Evolutionary conservation across 352 stramenopile species (phyloP).

Genomic region (Pythium sukuiense): DNA sequence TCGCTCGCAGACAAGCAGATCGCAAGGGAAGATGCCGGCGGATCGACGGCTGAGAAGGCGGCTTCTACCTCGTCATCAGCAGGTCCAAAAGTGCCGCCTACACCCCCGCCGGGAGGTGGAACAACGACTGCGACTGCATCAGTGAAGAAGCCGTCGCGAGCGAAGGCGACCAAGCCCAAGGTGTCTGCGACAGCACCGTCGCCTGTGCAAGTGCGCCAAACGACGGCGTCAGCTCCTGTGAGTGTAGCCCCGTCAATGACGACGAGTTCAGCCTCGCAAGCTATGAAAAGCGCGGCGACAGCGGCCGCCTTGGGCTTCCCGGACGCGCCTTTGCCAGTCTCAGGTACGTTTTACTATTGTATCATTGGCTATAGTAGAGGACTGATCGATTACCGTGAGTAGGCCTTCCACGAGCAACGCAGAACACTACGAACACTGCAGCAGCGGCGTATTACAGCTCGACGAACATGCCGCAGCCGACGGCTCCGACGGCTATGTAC

Average conservation of each 20-base stretch:
- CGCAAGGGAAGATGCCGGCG: constrained; percentile 48
- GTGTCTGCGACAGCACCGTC: neutral
- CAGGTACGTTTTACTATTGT: constrained; percentile 9
- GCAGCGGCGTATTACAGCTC: neutral
- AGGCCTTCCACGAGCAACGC: neutral
- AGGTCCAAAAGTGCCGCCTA: constrained; percentile 10
- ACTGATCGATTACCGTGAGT: neutral
- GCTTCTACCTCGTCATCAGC: constrained; percentile 1
- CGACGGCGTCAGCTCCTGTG: neutral
- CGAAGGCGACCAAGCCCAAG: neutral
- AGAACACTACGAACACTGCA: neutral
- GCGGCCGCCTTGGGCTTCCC: constrained; percentile 39
- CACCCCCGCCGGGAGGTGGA: neutral
- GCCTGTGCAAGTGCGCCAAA: neutral
- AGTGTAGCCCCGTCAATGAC: neutral
- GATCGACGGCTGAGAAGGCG: constrained; percentile 8
- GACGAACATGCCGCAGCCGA: neutral
- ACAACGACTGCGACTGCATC: neutral
- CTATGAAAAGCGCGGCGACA: neutral
- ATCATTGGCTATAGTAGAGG: neutral
- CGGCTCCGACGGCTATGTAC: neutral
- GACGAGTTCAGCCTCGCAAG: neutral
- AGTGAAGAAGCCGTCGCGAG: neutral
- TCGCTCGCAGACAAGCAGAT: constrained; percentile 84
- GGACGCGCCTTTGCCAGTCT: constrained; percentile 44